Evolutionary conservation across 345 rosid species (phyloP).

Genomic region (Rubroshorea leprosula): DNA sequence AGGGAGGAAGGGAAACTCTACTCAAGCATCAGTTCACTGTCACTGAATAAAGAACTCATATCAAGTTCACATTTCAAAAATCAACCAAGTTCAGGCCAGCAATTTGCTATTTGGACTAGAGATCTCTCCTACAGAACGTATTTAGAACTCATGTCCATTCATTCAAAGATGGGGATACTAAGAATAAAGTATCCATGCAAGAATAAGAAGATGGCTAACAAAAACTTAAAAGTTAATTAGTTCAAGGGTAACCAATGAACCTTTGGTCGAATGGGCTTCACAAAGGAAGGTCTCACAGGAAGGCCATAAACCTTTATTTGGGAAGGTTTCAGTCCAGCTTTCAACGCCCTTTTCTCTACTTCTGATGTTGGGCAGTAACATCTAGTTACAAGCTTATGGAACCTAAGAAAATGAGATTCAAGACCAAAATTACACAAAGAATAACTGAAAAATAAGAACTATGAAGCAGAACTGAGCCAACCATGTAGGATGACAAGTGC

Average conservation of each 20-base stretch:
- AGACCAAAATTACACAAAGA: conserved; percentile 13
- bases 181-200: background rate
- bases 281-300: conserved; percentile 96
- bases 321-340: conserved; percentile 77
- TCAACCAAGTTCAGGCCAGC: too few species aligned
- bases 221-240: background rate
- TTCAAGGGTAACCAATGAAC: conserved; percentile 29
- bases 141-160: background rate
- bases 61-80: too few species aligned
- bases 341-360: conserved; percentile 80
- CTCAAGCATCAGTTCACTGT: too few species aligned
- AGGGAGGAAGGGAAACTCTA: too few species aligned
- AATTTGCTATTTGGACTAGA: too few species aligned
- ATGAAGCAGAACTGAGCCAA: conserved; percentile 29
- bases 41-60: too few species aligned
- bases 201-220: background rate
- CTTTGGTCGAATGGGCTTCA: conserved; percentile 90
- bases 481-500: conserved; percentile 99
- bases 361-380: conserved; percentile 95
- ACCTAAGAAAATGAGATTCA: conserved; percentile 41
- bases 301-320: conserved; percentile 95
- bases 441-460: conserved; percentile 1
- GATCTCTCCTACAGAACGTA: background rate
- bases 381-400: conserved; percentile 98
- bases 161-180: too few species aligned